Base-by-base conservation (phyloP, 1,284 basidiomycete genomes). In the Vanrija humicola region DNA sequence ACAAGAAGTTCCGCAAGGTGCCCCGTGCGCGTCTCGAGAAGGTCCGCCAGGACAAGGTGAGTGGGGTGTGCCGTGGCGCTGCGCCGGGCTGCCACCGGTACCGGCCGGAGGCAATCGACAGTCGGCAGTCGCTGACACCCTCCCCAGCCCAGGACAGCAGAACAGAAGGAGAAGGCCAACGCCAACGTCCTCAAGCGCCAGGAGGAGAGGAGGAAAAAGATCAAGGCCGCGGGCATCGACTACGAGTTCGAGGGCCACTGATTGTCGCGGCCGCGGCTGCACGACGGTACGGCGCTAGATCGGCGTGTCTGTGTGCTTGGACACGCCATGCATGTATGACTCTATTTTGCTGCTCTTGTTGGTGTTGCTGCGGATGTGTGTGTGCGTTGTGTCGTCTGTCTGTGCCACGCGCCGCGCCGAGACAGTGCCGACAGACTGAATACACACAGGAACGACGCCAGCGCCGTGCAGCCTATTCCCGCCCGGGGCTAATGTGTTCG, bases 1-100 rank as follows among this genome's bases (percentile, higher is more conserved):
- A 97, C 76, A 83, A 88, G 64, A 94, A 90, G 76, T 98, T 87
- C 84, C 81, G 87, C 58, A 77, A 79, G 5, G 83, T 97, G 3
- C 93, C 95, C 0, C 79, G 75, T 15, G 86, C 84, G 53, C 84
- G 89, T 46, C 75, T 92, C 43, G 85, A 84, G 56, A 81, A 89
- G 62, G 78, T 84, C 34, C 81, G 84, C 65, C 87, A 91, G 65
- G 88, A 95, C 77, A 90, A 88, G 82, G 92, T 90, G 57, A 52
- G 75, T 66, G 21, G 28, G 26, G 58, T 25, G 34, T 48, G 7
- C 52, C 21, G 38, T 48, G 38, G 38, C 46, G 34, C 46, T 48
- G 46, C 5, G 5, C 21, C 21, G 38, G 19, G 38, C 39, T 38
- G 38, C 39, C 46, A 48, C 25, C 15, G 6, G 46, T 23, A 21